Percentiles rank a stretch among this genome's conserved stretches.
These are phyloP conservation scores for Xylaria multiplex DNA, from an alignment of 2,329 filamentous ascomycete species.

Conservation along the genomic window DNA sequence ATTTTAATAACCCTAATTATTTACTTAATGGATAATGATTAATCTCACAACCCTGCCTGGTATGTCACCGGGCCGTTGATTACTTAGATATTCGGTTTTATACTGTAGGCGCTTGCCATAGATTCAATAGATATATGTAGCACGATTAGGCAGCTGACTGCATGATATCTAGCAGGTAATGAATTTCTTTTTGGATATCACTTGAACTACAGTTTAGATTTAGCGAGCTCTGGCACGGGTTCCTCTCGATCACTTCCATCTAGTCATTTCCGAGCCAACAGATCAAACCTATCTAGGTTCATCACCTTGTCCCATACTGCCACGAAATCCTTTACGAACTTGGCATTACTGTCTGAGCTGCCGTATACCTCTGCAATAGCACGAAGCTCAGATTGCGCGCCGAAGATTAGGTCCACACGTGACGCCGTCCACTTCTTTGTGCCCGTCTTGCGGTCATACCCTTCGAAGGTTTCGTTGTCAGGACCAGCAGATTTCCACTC, in stretches of 20 bases:
- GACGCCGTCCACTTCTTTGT: conserved; percentile 75
- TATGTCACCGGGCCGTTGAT: too few relatives aligned
- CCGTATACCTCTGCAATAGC: conserved; percentile 77
- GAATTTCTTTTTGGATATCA: background rate
- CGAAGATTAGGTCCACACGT: conserved; percentile 75
- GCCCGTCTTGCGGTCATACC: conserved; percentile 72
- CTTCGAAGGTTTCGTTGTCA: conserved; percentile 69
- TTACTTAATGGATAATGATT: too few relatives aligned
- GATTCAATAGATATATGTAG: too few relatives aligned
- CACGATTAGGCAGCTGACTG: too few relatives aligned
- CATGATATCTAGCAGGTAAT: too few relatives aligned
- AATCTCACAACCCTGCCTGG: too few relatives aligned
- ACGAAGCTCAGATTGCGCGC: conserved; percentile 78
- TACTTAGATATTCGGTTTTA: too few relatives aligned
- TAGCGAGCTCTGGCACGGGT: background rate
- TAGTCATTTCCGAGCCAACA: conserved; percentile 22
- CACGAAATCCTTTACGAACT: conserved; percentile 78
- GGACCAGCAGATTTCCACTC: conserved; percentile 67
- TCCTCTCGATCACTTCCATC: background rate
- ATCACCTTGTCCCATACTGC: conserved; percentile 78
- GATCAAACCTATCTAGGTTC: conserved; percentile 76
- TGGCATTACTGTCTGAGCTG: conserved; percentile 65
- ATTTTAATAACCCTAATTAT: too few relatives aligned
- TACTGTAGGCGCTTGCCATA: too few relatives aligned
- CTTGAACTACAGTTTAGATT: conserved; percentile 19